Base-by-base conservation (phyloP, 495 filamentous ascomycete genomes). In the Cairneyella variabilis region DNA sequence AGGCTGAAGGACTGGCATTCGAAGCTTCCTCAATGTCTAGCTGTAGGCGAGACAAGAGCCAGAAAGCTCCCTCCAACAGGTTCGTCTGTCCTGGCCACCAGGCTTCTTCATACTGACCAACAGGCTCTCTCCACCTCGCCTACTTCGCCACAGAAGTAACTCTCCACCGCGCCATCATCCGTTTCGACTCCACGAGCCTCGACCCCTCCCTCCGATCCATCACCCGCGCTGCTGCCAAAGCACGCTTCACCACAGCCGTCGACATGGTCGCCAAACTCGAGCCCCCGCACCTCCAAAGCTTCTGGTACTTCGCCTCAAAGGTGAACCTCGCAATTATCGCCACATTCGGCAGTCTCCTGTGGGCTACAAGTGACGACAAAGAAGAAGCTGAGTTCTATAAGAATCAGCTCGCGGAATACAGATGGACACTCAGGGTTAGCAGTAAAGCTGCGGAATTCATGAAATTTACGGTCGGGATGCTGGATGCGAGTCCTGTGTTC, bases 321-420 rank as follows among this genome's bases (percentile, higher is more conserved):
- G 83, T 83, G 44, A 89, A 89, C 65, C 89, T 90, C 64, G 85
- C 86, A 1, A 78, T 91, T 39, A 89, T 91, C 54, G 87, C 83
- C 44, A 89, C 86, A 1, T 91, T 91, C 57, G 86, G 87, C 27
- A 79, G 74, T 4, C 78, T 97, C 4, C 81, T 98, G 0, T 91
- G 88, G 76, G 88, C 91, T 20, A 93, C 90, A 0, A 84, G 84
- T 0, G 89, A 90, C 0, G 86, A 83, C 11, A 74, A 79, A 16
- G 91, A 97, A 65, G 93, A 98, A 69, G 88, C 89, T 3, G 90
- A 95, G 12, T 98, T 95, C 76, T 98, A 98, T 69, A 83, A 85
- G 18, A 76, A 84, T 2, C 76, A 93, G 3, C 74, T 97, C 8
- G 82, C 82, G 53, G 93, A 97, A 71, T 97, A 95, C 65, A 76